Evolutionary conservation across 352 stramenopile genomes (phyloP).

Genomic region (Globisporangium radiosum): DNA sequence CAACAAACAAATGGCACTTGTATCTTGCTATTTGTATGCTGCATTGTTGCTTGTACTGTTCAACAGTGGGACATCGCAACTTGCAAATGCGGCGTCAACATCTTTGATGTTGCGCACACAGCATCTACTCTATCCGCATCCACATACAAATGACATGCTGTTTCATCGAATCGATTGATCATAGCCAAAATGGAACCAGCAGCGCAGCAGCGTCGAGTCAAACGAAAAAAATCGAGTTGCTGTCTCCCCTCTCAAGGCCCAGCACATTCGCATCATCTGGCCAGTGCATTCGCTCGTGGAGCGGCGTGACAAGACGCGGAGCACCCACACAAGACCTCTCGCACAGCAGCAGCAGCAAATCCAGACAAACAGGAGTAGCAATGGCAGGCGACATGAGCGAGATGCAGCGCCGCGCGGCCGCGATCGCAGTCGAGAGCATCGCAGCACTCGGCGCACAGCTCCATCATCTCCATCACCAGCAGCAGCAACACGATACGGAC

Average conservation of each 20-base stretch:
- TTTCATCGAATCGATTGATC: not conserved
- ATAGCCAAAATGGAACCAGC: too few species aligned
- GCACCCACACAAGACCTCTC: too few species aligned
- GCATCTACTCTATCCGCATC: not conserved
- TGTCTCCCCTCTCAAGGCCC: too few species aligned
- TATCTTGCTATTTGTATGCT: not conserved
- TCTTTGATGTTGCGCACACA: not conserved
- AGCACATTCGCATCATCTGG: not conserved
- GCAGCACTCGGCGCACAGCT: conserved; percentile 4
- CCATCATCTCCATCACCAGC: not conserved
- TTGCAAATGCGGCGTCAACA: not conserved
- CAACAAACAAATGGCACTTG: not conserved
- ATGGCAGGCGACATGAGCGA: not conserved
- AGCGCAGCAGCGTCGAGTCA: too few species aligned
- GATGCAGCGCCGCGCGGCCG: conserved; percentile 8
- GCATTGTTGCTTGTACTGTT: too few species aligned
- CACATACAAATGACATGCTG: not conserved
- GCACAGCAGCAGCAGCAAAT: too few species aligned
- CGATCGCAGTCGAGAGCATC: conserved; percentile 11
- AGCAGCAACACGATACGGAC: not conserved
- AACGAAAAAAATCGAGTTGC: too few species aligned
- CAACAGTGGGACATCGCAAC: not conserved
- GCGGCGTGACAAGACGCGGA: too few species aligned
- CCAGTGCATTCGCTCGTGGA: not conserved
- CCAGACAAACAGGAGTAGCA: not conserved